Evolutionary conservation across 164 flowering plant species (phyloP), one percentile per base, ranked within the genome.

Genomic region (Saururus chinensis): DNA sequence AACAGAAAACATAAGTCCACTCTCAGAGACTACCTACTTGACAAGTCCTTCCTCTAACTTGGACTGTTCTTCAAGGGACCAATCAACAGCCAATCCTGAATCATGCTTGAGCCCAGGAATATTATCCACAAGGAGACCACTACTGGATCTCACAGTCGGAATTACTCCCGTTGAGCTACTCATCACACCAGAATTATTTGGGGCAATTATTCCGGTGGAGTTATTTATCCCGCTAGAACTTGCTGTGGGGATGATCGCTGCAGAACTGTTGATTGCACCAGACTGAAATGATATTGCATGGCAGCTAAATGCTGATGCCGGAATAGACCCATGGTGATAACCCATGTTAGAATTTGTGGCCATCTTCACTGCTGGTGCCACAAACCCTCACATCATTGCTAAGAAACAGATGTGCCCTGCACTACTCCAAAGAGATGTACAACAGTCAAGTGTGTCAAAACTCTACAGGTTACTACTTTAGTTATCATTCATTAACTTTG

Each of bases 61-160:
- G 75, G 70, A 71, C 76, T 88, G 97, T 68, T 93, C 98, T 49
- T 88, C 89, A 17, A 68, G 64, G 23, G 96, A 78, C 98, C 98
- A 93, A 69, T 93, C 98, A 13, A 76, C 89, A 20, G 90, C 92
- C 71, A 84, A 68, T 9, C 87, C 87, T 8, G 83, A 57, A 19
- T 93, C 98, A 65, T 83, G 86, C 72, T 84, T 88, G 61, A 81
- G 75, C 56, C 85, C 88, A 1, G 84, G 72, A 22, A 70, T 78
- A 1, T 79, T 68, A 62, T 83, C 89, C 12, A 79, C 67, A 56
- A 79, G 76, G 56, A 76, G 70, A 40, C 88, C 72, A 67, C 65
- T 42, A 26, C 23, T 25, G 65, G 83, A 71, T 63, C 57, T 74
- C 17, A 75, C 79, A 42, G 73, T 53, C 45, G 68, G 80, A 61